Base-by-base conservation (phyloP, 495 filamentous ascomycete genomes). In the Penicillium daleae region DNA sequence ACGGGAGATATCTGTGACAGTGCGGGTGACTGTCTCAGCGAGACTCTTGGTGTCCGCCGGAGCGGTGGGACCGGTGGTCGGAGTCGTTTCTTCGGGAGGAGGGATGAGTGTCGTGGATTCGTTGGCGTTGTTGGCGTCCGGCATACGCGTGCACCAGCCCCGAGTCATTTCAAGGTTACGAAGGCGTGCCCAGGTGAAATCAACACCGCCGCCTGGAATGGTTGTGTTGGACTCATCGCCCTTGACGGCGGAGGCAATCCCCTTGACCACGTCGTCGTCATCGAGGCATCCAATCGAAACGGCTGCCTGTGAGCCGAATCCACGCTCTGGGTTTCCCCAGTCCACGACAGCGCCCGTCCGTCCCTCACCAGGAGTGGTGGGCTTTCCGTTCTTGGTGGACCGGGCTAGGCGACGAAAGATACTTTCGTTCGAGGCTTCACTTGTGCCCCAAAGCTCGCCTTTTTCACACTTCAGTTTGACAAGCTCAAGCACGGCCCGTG, bases 401-500 rank as follows among this genome's bases (percentile, higher is more conserved):
- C 93, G 83, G 0, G 78, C 82, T 6, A 99, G 79, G 3, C 96
- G 86, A 65, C 88, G 91, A 82, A 97, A 98, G 39, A 99, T 88
- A 57, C 89, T 90, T 71, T 99, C 95, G 22, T 85, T 86, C 42
- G 84, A 87, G 6, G 83, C 78, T 24, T 93, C 92, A 54, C 82
- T 84, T 0, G 87, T 89, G 9, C 92, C 95, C 88, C 93, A 99
- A 33, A 77, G 75, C 51, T 87, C 87, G 42, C 96, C 95, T 67
- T 90, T 92, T 68, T 97, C 92, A 71, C 96, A 97, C 73, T 99
- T 99, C 72, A 91, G 87, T 71, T 94, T 97, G 10, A 97, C 86
- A 1, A 99, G 87, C 65, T 99, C 96, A 17, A 99, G 85, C 59
- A 91, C 93, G 3, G 95, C 92, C 48, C 82, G 86, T 15, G 95